These are phyloP conservation scores for Fusarium kyushuense DNA, from an alignment of 2,329 filamentous ascomycete species.

Conservation along the genomic window DNA sequence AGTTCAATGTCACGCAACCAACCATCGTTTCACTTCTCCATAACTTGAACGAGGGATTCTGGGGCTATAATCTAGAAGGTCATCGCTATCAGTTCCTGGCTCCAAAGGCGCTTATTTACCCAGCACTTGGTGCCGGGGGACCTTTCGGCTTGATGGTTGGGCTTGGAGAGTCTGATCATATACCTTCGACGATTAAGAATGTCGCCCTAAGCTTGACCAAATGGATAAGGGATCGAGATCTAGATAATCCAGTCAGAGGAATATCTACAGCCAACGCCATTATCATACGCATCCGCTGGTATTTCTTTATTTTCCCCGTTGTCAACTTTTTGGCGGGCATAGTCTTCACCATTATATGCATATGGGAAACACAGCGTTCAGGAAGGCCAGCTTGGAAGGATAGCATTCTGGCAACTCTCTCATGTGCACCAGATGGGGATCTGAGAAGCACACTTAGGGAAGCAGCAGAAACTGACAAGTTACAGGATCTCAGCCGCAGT, in stretches of 20 bases:
- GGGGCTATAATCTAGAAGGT: not conserved
- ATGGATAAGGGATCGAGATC: not conserved
- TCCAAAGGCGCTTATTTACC: not conserved
- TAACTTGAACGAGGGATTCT: not conserved
- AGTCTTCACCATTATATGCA: not conserved
- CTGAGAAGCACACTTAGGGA: not conserved
- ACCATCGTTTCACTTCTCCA: not conserved
- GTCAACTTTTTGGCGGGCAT: not conserved
- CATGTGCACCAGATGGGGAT: not conserved
- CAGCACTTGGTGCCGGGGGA: not conserved
- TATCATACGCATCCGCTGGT: not conserved
- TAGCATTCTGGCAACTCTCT: not conserved
- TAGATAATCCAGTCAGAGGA: not conserved
- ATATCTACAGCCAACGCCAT: not conserved
- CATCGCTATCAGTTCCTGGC: not conserved
- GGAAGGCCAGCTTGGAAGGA: not conserved
- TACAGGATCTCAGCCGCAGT: not conserved
- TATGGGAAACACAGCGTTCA: not conserved
- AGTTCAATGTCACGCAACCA: not conserved
- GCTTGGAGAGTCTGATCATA: not conserved
- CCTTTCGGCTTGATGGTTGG: not conserved
- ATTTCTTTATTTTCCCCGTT: not conserved
- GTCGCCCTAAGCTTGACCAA: not conserved
- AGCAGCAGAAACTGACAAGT: not conserved
- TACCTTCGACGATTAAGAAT: not conserved